Evolutionary conservation across 2,329 filamentous ascomycete species (phyloP), one percentile per base, ranked within the genome.

Genomic region (Calycina herbarum): DNA sequence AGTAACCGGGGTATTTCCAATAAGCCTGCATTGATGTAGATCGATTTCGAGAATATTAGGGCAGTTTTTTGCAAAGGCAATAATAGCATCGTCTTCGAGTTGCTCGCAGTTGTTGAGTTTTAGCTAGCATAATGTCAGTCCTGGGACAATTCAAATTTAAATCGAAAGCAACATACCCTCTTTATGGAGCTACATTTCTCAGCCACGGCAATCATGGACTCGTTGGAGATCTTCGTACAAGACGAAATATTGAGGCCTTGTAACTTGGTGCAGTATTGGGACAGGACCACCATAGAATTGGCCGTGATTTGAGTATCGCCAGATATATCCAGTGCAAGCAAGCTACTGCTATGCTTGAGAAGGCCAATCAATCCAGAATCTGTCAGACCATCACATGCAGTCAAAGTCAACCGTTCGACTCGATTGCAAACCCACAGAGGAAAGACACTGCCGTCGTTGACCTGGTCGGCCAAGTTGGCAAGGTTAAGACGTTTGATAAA

Each of bases 1-100:
- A 0, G 92, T 94, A 59, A 99, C 86, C 0, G 95, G 92, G 29
- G 88, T 85, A 75, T 96, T 95, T 68, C 91, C 91, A 70, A 99
- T 88, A 57, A 88, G 84, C 63, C 82, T 84, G 80, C 95, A 96
- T 72, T 93, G 90, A 72, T 97, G 92, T 15, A 99, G 85, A 76
- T 99, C 95, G 68, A 99, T 97, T 78, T 99, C 95, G 68, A 99
- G 88, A 38, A 99, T 93, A 71, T 97, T 94, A 13, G 89, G 92
- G 76, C 94, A 97, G 78, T 96, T 87, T 57, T 89, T 83, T 5
- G 95, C 94, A 76, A 99, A 96, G 3, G 93, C 91, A 66, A 92
- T 82, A 69, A 98, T 89, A 6, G 93, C 89, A 59, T 85, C 83
- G 76, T 98, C 93, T 48, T 90, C 93, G 40, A 97, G 82, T 78